phyloP scores from a whole-genome alignment of 2,329 filamentous ascomycete genomes.

The Aspergillaceae sp. region DNA sequence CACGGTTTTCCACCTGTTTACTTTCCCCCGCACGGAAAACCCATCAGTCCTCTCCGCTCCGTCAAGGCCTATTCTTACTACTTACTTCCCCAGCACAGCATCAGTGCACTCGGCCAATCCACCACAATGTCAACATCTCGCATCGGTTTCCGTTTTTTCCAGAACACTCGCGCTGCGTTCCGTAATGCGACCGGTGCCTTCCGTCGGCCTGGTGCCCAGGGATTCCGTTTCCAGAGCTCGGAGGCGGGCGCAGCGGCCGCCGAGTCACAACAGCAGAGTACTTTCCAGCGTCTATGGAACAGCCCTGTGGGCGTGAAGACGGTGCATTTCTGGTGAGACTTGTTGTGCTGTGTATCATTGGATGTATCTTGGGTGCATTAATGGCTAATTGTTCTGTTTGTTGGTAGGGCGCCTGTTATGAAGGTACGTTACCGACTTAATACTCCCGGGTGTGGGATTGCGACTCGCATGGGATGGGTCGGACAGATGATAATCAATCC shows the following conservation, averaged over 20 bases:
- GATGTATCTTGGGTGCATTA: neutral
- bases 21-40: neutral
- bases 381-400: neutral
- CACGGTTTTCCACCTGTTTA: neutral
- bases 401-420: slow-evolving; percentile 79
- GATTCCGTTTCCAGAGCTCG: slow-evolving; percentile 64
- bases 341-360: neutral
- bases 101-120: neutral
- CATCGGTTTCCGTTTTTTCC: slow-evolving; percentile 50
- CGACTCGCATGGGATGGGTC: no score
- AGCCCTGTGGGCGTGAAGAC: slow-evolving; percentile 79
- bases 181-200: slow-evolving; percentile 48
- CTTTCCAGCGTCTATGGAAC: slow-evolving; percentile 72
- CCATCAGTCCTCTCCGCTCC: neutral
- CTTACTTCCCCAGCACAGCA: neutral
- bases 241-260: slow-evolving; percentile 41
- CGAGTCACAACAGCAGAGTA: slow-evolving; percentile 37
- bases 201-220: slow-evolving; percentile 41
- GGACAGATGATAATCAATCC: neutral
- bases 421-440: slow-evolving; percentile 45
- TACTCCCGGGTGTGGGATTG: no score
- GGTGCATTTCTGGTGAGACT: slow-evolving; percentile 84
- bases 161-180: slow-evolving; percentile 42
- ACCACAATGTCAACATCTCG: slow-evolving; percentile 46
- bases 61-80: neutral